Percentiles rank a stretch among this genome's conserved stretches.
Evolutionary conservation across 371 early-diverging fungal genomes (phyloP).

Genomic region (Umbelopsis sp.): DNA sequence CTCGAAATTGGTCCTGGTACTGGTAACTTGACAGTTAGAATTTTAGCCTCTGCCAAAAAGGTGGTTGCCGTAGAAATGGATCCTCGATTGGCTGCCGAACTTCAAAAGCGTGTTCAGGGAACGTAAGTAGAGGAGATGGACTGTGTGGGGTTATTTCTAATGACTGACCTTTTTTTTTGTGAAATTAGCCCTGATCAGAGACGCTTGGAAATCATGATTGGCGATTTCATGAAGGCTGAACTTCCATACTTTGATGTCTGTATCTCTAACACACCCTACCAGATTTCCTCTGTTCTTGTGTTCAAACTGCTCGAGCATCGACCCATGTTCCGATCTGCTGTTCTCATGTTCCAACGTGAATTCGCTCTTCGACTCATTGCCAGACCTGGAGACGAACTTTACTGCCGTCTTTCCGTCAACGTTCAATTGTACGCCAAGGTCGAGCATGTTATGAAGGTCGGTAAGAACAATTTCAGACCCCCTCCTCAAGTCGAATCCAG

Average conservation of each 20-base stretch:
- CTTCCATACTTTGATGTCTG: slow-evolving; percentile 99
- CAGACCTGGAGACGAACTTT: slow-evolving; percentile 91
- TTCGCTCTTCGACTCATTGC: slow-evolving; percentile 99
- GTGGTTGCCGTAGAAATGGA: slow-evolving; percentile 98
- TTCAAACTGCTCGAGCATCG: slow-evolving; percentile 97
- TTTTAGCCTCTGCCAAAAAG: slow-evolving; percentile 94
- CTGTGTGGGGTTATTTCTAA: neutral
- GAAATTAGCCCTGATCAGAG: slow-evolving; percentile 70
- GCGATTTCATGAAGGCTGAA: slow-evolving; percentile 97
- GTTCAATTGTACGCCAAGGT: slow-evolving; percentile 98
- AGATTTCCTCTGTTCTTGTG: slow-evolving; percentile 96
- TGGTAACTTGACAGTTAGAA: slow-evolving; percentile 98
- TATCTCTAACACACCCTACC: slow-evolving; percentile 99
- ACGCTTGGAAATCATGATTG: slow-evolving; percentile 95
- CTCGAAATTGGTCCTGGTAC: slow-evolving; percentile 99
- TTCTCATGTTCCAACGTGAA: slow-evolving; percentile 99
- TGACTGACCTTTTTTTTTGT: neutral
- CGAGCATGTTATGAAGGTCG: slow-evolving; percentile 97
- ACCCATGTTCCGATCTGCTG: slow-evolving; percentile 84
- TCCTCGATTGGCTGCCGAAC: slow-evolving; percentile 96
- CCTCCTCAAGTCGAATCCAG: slow-evolving; percentile 99
- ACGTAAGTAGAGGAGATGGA: slow-evolving; percentile 60
- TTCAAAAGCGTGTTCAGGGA: slow-evolving; percentile 97
- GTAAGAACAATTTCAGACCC: slow-evolving; percentile 98
- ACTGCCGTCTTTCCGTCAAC: slow-evolving; percentile 96